A percentile compares a stretch with the other conserved stretches of the same genome.
Evolutionary conservation across 2,329 filamentous ascomycete genomes (phyloP).

Genomic region (Zymoseptoria ardabiliae): DNA sequence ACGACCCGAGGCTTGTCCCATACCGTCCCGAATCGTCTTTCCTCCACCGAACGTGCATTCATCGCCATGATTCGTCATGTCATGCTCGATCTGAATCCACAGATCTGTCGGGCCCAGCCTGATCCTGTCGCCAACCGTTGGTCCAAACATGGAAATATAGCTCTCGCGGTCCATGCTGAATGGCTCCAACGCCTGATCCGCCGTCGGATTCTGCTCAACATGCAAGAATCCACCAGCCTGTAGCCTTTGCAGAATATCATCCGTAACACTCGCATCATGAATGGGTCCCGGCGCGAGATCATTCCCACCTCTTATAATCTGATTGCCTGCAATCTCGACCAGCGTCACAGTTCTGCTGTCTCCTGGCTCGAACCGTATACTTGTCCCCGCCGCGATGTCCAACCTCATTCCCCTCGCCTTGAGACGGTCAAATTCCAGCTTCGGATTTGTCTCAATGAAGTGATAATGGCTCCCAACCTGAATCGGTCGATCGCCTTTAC

Average conservation of each 20-base stretch:
- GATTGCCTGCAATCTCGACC: constrained; percentile 77
- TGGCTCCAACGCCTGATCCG: constrained; percentile 50
- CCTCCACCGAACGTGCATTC: constrained; percentile 94
- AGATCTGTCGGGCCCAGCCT: constrained; percentile 76
- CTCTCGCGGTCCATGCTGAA: constrained; percentile 68
- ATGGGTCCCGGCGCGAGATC: constrained; percentile 65
- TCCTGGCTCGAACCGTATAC: constrained; percentile 87
- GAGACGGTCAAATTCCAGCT: constrained; percentile 78
- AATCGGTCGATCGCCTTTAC: constrained; percentile 80
- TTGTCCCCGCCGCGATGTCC: constrained; percentile 86
- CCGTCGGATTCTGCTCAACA: constrained; percentile 53
- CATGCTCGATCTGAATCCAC: constrained; percentile 84
- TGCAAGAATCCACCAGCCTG: constrained; percentile 73
- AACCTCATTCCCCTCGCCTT: constrained; percentile 77
- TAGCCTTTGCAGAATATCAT: constrained; percentile 60
- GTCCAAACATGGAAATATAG: constrained; percentile 86
- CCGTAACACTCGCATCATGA: constrained; percentile 52
- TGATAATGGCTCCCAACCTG: constrained; percentile 94
- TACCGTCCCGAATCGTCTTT: constrained; percentile 87
- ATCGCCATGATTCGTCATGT: constrained; percentile 78
- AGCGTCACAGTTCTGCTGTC: constrained; percentile 84
- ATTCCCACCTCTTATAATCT: constrained; percentile 79
- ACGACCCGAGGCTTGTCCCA: constrained; percentile 83
- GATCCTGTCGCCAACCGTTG: constrained; percentile 80
- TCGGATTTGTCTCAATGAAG: constrained; percentile 89